Evolutionary conservation across 1,139 yeast genomes (phyloP), one percentile per base, ranked within the genome.

Genomic region (Hanseniaspora uvarum): DNA sequence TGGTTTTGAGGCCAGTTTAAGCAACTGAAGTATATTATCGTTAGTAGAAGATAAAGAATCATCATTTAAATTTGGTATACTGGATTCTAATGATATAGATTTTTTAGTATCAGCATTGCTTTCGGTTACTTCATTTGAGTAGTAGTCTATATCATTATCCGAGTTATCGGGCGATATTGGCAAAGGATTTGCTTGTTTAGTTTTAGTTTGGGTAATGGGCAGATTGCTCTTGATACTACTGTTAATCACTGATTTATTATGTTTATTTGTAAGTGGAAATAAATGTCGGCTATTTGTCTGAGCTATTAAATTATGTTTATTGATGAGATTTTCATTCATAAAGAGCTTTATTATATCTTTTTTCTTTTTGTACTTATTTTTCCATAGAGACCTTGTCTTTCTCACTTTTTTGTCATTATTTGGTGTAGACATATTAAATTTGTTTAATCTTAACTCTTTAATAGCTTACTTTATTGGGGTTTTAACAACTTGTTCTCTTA

Each of bases 1-100:
- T 14, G 79, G 70, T 56, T 96, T 74, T 61, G 83, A 79, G 54
- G 85, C 75, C 47, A 75, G 75, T 56, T 82, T 81, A 39, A 92
- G 68, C 50, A 89, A 69, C 58, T 75, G 77, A 70, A 82, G 86
- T 23, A 86, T 70, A 51, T 83, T 57, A 51, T 58, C 55, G 46
- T 59, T 59, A 16, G n/a, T 34, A 23, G 14, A 6, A 5, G 38
- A 5, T 4, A 39, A 11, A 14, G 6, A 4, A 2, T 33, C 19
- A 14, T 47, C 52, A 6, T 12, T 6, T 18, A 10, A 10, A 12
- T 23, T 10, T 6, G 19, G 26, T 11, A 21, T 33, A 14, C 14
- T 23, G 14, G 21, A 19, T 5, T 44, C 38, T n/a, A 30, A n/a
- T 8, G 37, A 21, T 3, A 14, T 44, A 16, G 24, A 3, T 12